Evolutionary conservation across 345 rosid species (phyloP).

Genomic region (Eucalyptus pumila): DNA sequence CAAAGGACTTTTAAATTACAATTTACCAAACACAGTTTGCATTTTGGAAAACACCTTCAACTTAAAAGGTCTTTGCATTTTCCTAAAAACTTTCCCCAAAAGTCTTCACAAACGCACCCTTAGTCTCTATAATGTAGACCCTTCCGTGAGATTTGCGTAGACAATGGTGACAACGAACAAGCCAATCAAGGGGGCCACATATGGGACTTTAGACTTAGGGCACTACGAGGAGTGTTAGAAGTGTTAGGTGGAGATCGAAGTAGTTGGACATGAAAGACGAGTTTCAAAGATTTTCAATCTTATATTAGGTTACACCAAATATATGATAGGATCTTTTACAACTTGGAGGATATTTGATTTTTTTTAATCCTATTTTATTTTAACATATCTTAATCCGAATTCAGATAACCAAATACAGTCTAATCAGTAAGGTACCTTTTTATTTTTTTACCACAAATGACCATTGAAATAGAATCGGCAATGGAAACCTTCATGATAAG

Average conservation of each 20-base stretch:
- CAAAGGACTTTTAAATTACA: no score
- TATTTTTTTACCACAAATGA: not conserved
- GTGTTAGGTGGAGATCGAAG: not conserved
- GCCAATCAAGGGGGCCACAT: not conserved
- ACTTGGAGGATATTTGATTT: rapidly evolving
- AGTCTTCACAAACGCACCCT: no score
- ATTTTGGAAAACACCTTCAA: no score
- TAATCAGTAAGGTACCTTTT: not conserved
- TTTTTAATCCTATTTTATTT: not conserved
- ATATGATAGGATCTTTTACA: not conserved
- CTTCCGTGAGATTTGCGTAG: not conserved
- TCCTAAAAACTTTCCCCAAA: no score
- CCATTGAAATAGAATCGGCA: not conserved
- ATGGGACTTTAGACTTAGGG: not conserved
- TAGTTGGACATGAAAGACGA: not conserved
- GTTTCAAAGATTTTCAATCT: not conserved
- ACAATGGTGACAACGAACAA: not conserved
- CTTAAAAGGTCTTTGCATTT: no score
- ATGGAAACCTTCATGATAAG: not conserved
- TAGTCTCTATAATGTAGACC: not conserved
- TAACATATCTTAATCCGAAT: not conserved
- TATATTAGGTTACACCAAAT: not conserved
- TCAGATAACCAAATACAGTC: not conserved
- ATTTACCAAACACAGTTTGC: no score
- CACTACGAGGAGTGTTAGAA: not conserved